Evolutionary conservation across 1,284 basidiomycete genomes (phyloP).

Genomic region (Malassezia psittaci): DNA sequence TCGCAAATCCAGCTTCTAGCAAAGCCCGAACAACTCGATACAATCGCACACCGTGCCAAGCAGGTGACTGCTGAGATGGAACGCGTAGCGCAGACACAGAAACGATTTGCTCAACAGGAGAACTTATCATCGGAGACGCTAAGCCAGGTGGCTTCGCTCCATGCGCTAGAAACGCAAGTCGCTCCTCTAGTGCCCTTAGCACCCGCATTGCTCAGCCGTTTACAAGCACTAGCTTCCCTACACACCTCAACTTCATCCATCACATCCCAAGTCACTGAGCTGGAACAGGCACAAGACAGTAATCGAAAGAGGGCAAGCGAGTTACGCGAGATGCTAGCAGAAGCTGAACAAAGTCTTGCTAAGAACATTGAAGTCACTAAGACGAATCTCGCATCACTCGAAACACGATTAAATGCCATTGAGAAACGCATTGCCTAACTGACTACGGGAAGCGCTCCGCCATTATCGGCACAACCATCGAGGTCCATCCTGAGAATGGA

Average conservation of each 20-base stretch:
- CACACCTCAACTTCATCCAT: constrained; percentile 74
- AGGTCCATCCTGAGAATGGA: constrained; percentile 46
- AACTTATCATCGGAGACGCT: constrained; percentile 48
- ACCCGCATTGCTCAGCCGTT: constrained; percentile 74
- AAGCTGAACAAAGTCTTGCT: constrained; percentile 52
- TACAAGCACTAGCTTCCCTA: constrained; percentile 69
- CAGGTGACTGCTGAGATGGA: constrained; percentile 85
- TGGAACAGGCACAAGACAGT: constrained; percentile 63
- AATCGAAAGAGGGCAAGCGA: constrained; percentile 59
- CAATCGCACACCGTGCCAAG: constrained; percentile 87
- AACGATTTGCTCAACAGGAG: constrained; percentile 47
- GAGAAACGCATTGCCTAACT: constrained; percentile 34
- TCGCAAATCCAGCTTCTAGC: constrained; percentile 76
- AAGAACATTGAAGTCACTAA: constrained; percentile 54
- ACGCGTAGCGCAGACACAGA: constrained; percentile 57
- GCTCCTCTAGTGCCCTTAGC: constrained; percentile 79
- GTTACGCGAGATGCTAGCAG: constrained; percentile 59
- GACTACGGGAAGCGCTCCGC: constrained; percentile 29
- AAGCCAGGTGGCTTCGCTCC: constrained; percentile 43
- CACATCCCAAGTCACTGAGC: constrained; percentile 53
- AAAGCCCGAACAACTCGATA: constrained; percentile 90
- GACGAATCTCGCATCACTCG: constrained; percentile 55
- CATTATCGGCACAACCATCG: constrained; percentile 42
- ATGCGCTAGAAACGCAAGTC: constrained; percentile 70
- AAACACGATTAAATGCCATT: constrained; percentile 61